phyloP scores from a whole-genome alignment of 129 eudicot genomes.

The Centrapalus pauciflorus region DNA sequence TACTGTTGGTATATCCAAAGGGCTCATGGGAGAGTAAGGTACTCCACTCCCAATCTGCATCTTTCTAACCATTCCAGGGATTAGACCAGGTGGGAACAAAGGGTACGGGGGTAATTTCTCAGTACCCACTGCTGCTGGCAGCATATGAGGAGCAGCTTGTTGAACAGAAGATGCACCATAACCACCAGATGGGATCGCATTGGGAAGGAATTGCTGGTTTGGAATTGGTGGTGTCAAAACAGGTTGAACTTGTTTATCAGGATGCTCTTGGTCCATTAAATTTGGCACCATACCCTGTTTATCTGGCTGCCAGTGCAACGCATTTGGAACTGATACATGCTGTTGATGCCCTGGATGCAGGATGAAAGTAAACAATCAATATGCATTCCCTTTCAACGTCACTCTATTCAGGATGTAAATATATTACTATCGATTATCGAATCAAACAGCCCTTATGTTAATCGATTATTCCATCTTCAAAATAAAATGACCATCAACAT shows the following conservation, averaged over 20 bases:
- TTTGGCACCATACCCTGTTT: slow-evolving; percentile 37
- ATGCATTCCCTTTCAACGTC: background rate
- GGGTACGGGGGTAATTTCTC: slow-evolving; percentile 88
- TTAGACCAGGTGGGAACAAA: slow-evolving; percentile 90
- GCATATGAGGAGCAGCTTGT: slow-evolving; percentile 29
- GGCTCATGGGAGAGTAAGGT: slow-evolving; percentile 98
- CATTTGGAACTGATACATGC: slow-evolving; percentile 29
- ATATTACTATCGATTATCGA: too few relatives aligned
- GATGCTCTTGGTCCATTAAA: slow-evolving; percentile 46
- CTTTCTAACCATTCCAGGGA: slow-evolving; percentile 95
- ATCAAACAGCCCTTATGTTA: too few relatives aligned
- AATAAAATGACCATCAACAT: too few relatives aligned
- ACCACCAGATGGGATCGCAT: slow-evolving; percentile 33
- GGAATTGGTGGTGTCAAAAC: slow-evolving; percentile 35
- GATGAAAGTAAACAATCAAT: background rate
- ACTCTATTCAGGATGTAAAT: too few relatives aligned
- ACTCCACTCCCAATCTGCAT: slow-evolving; percentile 99
- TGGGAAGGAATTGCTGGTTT: slow-evolving; percentile 37
- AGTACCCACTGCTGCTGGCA: slow-evolving; percentile 32
- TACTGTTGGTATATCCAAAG: slow-evolving; percentile 83
- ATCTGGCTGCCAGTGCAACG: slow-evolving; percentile 61
- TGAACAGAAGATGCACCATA: slow-evolving; percentile 38
- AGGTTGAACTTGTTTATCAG: slow-evolving; percentile 49
- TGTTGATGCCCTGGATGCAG: slow-evolving; percentile 36
- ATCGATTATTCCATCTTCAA: too few relatives aligned